Evolutionary conservation across 129 eudicot genomes (phyloP), one percentile per base, ranked within the genome.

Genomic region (Cynara cardunculus): DNA sequence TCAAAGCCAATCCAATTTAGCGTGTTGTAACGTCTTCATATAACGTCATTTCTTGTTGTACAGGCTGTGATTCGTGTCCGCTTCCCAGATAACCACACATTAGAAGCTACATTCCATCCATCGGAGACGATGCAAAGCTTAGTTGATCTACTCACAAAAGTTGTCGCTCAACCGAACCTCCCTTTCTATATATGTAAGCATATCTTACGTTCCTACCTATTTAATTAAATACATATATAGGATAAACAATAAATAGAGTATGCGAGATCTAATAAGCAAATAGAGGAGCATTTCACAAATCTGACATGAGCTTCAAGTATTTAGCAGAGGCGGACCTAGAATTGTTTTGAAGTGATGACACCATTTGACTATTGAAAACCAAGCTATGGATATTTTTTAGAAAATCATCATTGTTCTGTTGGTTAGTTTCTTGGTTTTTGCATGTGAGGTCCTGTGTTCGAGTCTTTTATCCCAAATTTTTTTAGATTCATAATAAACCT

Each of bases 51-150:
- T 75, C 30, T 81, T 28, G 4, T 79, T 84, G 1, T 85, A 59
- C 91, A 93, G 91, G 97, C 97, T 19, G 85, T 85, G 44, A 92
- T 95, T 25, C 87, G 99, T 83, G 94, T 94, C 0, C 90, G 96
- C 24, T 94, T 94, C 71, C 99, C 96, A 25, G 96, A 94, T 78
- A 89, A 92, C 80, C 79, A 81, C 77, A 94, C 97, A 13, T 75
- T 95, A 53, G 96, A 95, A 85, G 97, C 84, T 59, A 75, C 86
- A 61, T 95, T 95, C 77, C 96, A 92, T 88, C 96, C 97, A 78
- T 90, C 97, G 3, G 97, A 94, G 82, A 84, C 93, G 7, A 82
- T 95, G 39, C 92, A 95, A 68, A 85, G 84, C 83, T 70, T 95
- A 74, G 56, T 77, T 82, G 99, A 94, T 86, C 86, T 94, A 76